These are phyloP conservation scores for Chernovozyma aurita DNA, from an alignment of 1,139 yeast species.

Conservation along the genomic window DNA sequence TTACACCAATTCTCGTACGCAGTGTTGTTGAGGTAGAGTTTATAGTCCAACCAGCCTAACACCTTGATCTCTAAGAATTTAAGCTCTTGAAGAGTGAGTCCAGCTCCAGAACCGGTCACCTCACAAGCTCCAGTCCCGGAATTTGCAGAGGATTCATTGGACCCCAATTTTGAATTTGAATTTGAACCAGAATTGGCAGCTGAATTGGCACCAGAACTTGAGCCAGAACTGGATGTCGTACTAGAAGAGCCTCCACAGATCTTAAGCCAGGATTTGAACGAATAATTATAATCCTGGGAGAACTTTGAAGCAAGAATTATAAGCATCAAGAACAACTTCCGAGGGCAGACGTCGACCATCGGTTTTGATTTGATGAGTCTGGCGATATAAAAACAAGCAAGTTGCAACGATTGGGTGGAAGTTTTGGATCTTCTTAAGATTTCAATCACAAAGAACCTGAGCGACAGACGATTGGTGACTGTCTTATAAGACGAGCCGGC, in stretches of 20 bases:
- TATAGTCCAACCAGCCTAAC: slow-evolving; percentile 51
- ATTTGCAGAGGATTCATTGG: too few relatives aligned
- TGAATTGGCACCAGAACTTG: background rate
- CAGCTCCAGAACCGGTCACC: slow-evolving; percentile 23
- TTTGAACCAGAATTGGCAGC: background rate
- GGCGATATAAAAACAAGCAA: slow-evolving; percentile 60
- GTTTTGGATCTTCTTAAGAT: slow-evolving; percentile 66
- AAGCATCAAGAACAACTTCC: slow-evolving; percentile 62
- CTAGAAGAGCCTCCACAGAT: slow-evolving; percentile 46
- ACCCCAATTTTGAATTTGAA: too few relatives aligned
- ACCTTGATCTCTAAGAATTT: slow-evolving; percentile 52
- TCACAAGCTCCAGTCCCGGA: too few relatives aligned
- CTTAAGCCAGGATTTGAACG: slow-evolving; percentile 71
- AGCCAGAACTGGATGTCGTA: background rate
- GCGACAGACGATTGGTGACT: slow-evolving; percentile 20
- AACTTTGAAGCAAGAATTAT: slow-evolving; percentile 69
- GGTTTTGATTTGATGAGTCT: slow-evolving; percentile 28
- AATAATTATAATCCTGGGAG: slow-evolving; percentile 67
- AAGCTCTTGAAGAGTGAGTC: slow-evolving; percentile 33
- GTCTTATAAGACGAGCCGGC: slow-evolving; percentile 5
- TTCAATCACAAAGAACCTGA: slow-evolving; percentile 53
- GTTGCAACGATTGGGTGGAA: slow-evolving; percentile 60
- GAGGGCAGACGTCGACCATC: slow-evolving; percentile 40
- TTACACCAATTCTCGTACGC: slow-evolving; percentile 56
- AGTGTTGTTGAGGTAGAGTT: slow-evolving; percentile 45